Conservation (phyloP, 495 filamentous ascomycete species). For the Amniculicola lignicola region DNA sequence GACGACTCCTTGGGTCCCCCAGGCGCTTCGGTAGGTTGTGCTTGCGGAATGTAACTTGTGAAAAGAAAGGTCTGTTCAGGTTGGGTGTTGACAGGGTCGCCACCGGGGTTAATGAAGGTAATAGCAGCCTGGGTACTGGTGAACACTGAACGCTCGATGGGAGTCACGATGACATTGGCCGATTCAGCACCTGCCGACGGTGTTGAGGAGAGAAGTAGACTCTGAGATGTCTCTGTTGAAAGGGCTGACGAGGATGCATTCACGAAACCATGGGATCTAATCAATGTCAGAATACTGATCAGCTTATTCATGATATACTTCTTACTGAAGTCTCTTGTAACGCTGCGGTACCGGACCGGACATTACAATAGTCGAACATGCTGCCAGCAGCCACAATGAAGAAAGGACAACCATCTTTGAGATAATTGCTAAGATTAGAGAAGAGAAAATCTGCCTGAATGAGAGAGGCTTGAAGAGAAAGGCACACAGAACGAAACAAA, state of each 20-base stretch:
- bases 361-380: constrained; percentile 19
- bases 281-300: not conserved
- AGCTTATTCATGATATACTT: not conserved
- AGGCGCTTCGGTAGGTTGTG: too few relatives aligned
- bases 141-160: not conserved
- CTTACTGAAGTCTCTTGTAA: constrained; percentile 24
- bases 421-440: constrained; percentile 20
- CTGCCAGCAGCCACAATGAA: constrained; percentile 34
- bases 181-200: not conserved
- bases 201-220: not conserved
- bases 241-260: constrained; percentile 19
- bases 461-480: constrained; percentile 15
- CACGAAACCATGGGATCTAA: constrained; percentile 16
- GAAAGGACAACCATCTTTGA: constrained; percentile 25
- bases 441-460: constrained; percentile 15
- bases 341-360: constrained; percentile 30
- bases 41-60: not conserved
- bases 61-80: not conserved
- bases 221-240: not conserved
- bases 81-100: not conserved
- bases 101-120: not conserved
- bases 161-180: not conserved
- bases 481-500: not conserved
- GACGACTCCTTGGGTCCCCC: too few relatives aligned
- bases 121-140: not conserved